Base-by-base conservation (phyloP, 225 moss, liverwort and hornwort species). In the Pseudoscleropodium purum region DNA sequence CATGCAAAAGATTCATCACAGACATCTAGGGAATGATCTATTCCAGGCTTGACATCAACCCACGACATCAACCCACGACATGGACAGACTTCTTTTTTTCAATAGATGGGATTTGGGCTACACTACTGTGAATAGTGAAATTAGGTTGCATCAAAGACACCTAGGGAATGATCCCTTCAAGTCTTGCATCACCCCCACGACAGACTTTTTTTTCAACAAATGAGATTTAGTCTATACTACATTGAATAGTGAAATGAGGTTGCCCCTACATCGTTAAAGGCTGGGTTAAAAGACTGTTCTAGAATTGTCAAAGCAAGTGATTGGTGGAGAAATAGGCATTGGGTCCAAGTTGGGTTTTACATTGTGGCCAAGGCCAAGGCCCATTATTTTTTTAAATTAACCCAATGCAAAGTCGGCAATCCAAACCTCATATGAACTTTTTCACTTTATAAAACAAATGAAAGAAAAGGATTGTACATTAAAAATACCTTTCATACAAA, bases 361-460 rank as follows among this genome's bases (percentile, higher is more conserved):
- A n/a, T 0, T 69, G 4, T 41, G 7, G 26, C 5, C 24, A 39
- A 26, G 41, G 72, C 41, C 41, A 3, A 72, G 26, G 14, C 5
- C 43, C 72, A 72, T 72, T 41, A 45, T 45, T 45, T 41, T 26
- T 26, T 14, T 4, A 41, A 73, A 43, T 41, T 5, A 3, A 3
- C 0, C 4, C 5, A 43, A 5, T 73, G 9, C 27, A 16, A 70
- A 73, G 16, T 5, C 0, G 2, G 0, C 41, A 72, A 26, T 73
- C 16, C 27, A 73, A 73, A 43, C n/a, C 3, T n/a, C 21, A 20
- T 21, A 6, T 69, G 6, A 4, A 69, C 2, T 69, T 69, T n/a
- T 37, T 1, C 0, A 0, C n/a, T 23, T n/a, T n/a, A 6, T 23
- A 23, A n/a, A 67, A 41, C 1, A 13, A 69, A 21, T 0, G 6